Conservation (phyloP, 164 flowering plant species). For the Piper longum region DNA sequence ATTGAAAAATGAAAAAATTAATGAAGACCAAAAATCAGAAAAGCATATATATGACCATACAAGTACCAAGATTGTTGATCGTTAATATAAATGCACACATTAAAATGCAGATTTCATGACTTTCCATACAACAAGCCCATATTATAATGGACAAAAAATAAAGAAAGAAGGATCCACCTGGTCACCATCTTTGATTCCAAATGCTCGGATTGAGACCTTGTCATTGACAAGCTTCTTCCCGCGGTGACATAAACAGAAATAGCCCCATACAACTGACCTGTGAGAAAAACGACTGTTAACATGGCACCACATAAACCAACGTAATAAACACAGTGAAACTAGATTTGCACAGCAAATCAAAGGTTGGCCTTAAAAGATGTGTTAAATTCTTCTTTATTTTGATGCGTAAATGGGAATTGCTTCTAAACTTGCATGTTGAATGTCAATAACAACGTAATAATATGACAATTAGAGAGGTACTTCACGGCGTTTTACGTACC, state of each 20-base stretch:
- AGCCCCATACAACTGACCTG: conserved; percentile 87
- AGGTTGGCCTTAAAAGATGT: too few relatives aligned
- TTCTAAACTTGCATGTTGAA: too few relatives aligned
- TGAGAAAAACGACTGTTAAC: conserved; percentile 1
- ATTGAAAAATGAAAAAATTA: background rate
- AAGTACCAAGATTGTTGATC: too few relatives aligned
- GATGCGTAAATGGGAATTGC: too few relatives aligned
- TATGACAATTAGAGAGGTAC: background rate
- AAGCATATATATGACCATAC: background rate
- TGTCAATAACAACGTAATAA: background rate
- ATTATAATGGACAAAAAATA: too few relatives aligned
- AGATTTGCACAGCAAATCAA: too few relatives aligned
- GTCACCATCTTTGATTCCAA: conserved; percentile 75
- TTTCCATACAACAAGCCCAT: too few relatives aligned
- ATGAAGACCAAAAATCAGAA: background rate
- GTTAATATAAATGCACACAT: too few relatives aligned
- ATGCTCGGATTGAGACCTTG: conserved; percentile 21
- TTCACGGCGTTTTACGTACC: conserved; percentile 24
- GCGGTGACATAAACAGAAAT: conserved; percentile 62
- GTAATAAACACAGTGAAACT: too few relatives aligned
- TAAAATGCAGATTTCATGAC: too few relatives aligned
- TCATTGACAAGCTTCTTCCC: conserved; percentile 49
- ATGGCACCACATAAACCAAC: background rate
- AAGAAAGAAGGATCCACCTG: conserved; percentile 27
- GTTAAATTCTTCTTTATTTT: too few relatives aligned